Evolutionary conservation across 2,329 filamentous ascomycete species (phyloP).

Genomic region (Septoria linicola): DNA sequence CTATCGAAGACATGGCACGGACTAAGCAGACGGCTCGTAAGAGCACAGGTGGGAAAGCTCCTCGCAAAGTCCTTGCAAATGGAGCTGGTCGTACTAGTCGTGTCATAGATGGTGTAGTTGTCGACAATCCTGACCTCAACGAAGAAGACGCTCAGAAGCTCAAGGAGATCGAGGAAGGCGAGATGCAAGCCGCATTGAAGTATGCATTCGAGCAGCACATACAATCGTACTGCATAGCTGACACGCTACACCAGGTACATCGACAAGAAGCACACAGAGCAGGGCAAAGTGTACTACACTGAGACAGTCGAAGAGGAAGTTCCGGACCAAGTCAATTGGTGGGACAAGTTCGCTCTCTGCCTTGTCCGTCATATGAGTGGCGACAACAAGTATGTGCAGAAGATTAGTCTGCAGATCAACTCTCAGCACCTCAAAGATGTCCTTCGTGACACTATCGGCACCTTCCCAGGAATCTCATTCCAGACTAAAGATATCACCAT

Average conservation of each 20-base stretch:
- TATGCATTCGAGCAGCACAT: neutral
- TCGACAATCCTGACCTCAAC: conserved; percentile 28
- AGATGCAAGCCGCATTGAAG: conserved; percentile 30
- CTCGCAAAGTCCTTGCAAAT: conserved; percentile 1
- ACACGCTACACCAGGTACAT: conserved; percentile 23
- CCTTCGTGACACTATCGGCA: conserved; percentile 27
- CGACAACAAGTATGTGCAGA: conserved; percentile 24
- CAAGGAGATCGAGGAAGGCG: conserved; percentile 32
- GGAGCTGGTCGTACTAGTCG: neutral
- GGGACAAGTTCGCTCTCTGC: conserved; percentile 29
- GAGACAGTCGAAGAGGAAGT: conserved; percentile 33
- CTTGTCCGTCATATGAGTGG: conserved; percentile 23
- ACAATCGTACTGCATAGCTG: neutral
- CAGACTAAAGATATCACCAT: conserved; percentile 35
- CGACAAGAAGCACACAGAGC: conserved; percentile 32
- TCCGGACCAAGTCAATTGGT: conserved; percentile 34
- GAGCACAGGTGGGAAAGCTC: conserved; percentile 15
- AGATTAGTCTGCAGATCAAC: conserved; percentile 31
- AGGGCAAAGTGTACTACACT: conserved; percentile 31
- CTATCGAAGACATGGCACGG: conserved; percentile 19
- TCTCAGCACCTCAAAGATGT: conserved; percentile 35
- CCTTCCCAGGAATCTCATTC: conserved; percentile 34
- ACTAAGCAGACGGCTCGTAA: conserved; percentile 25
- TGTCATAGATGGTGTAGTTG: conserved; percentile 15
- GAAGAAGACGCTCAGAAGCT: conserved; percentile 26